Evolutionary conservation across 345 rosid species (phyloP).

Genomic region (Brassica cretica): DNA sequence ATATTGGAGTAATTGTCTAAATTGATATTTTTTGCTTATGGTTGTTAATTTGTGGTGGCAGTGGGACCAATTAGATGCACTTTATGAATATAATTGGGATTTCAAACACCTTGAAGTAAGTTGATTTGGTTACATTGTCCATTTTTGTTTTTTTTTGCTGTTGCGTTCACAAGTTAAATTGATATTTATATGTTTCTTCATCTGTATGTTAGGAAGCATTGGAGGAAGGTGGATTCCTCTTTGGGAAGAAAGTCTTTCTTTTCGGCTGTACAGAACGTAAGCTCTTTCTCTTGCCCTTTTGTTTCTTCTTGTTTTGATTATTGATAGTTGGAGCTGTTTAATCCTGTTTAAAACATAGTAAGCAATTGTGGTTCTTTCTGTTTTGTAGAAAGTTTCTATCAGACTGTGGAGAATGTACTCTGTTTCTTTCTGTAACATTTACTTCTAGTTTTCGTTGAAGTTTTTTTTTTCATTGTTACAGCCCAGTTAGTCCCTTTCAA

Average conservation of each 20-base stretch:
- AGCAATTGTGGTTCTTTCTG: background rate
- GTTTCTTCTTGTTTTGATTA: background rate
- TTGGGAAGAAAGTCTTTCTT: slow-evolving; percentile 74
- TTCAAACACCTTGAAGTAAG: slow-evolving; percentile 90
- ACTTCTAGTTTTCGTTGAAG: background rate
- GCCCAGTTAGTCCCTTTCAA: slow-evolving; percentile 82
- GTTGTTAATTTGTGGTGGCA: slow-evolving; percentile 33
- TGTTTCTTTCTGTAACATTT: background rate
- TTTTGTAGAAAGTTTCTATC: background rate
- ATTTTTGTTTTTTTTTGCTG: background rate
- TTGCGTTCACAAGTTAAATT: background rate
- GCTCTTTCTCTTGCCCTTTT: slow-evolving; percentile 33
- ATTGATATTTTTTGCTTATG: slow-evolving; percentile 19
- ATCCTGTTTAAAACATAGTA: background rate
- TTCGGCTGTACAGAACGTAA: slow-evolving; percentile 94
- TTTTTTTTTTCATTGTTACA: slow-evolving; percentile 42
- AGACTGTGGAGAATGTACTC: background rate
- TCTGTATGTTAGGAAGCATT: slow-evolving; percentile 66
- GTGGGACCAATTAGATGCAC: slow-evolving; percentile 92
- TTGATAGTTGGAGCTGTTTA: background rate
- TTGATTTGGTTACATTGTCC: slow-evolving; percentile 12
- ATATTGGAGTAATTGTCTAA: background rate
- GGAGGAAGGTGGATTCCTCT: slow-evolving; percentile 82
- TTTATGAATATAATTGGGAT: slow-evolving; percentile 76
- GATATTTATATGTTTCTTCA: slow-evolving; percentile 8